A percentile compares a stretch with the other conserved stretches of the same genome.
phyloP scores from a whole-genome alignment of 2,329 filamentous ascomycete species.

The Aspergillus carbonarius region DNA sequence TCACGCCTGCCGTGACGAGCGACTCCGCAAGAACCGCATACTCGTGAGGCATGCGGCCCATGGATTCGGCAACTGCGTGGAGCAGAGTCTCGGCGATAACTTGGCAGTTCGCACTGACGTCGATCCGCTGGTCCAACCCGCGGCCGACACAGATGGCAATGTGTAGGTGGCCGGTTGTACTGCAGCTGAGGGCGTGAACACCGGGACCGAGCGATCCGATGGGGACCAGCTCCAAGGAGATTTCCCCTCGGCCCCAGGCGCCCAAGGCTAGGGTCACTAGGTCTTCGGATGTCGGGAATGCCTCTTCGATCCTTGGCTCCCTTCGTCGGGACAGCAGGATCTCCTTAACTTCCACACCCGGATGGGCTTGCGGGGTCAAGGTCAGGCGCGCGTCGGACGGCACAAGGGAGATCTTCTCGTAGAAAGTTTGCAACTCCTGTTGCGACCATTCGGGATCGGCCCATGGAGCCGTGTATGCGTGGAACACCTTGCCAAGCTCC shows the following conservation, averaged over 20 bases:
- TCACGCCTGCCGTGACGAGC: conserved; percentile 34
- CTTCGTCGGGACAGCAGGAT: conserved; percentile 41
- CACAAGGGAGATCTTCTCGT: conserved; percentile 43
- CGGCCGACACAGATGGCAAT: conserved; percentile 36
- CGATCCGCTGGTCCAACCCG: conserved; percentile 30
- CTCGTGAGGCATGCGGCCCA: conserved; percentile 37
- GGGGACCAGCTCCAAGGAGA: conserved; percentile 38
- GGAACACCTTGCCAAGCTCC: conserved; percentile 37
- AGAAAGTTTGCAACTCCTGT: conserved; percentile 50
- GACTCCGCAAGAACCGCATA: conserved; percentile 36
- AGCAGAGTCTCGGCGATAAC: conserved; percentile 41
- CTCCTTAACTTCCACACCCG: conserved; percentile 46
- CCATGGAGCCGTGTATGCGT: conserved; percentile 47
- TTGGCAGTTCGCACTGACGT: conserved; percentile 37
- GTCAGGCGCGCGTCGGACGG: conserved; percentile 45
- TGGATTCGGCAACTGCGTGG: conserved; percentile 37
- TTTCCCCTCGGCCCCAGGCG: conserved; percentile 32
- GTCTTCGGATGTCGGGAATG: conserved; percentile 44
- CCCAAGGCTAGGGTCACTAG: conserved; percentile 36
- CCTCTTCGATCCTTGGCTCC: conserved; percentile 38
- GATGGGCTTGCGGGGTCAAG: conserved; percentile 42
- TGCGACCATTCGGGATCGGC: conserved; percentile 50
- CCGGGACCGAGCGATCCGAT: conserved; percentile 32
- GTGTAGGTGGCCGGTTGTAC: conserved; percentile 24
- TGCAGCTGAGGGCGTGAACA: conserved; percentile 38